Base-by-base conservation (phyloP, 163 green algal genomes). In the Trebouxiophyceae sp. region DNA sequence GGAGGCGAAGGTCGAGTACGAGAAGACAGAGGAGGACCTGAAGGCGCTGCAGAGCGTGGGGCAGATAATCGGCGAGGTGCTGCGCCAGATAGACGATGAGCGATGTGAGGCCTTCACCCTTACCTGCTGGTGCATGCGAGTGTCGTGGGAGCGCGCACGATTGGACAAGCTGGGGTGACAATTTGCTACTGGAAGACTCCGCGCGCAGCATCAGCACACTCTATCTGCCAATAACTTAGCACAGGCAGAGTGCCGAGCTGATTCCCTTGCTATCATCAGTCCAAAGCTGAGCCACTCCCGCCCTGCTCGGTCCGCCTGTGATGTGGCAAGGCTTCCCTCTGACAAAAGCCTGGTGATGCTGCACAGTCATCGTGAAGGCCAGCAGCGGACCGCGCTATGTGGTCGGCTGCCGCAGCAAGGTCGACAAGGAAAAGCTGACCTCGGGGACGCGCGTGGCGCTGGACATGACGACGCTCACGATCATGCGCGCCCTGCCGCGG, bases 41-140 rank as follows among this genome's bases (percentile, higher is more conserved):
- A 97, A 97, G 66, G 92, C 93, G 6, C 77, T 99, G 68, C 95
- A 99, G 72, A 97, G 90, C 66, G 95, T 99, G 4, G 95, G 95
- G n/a, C 95, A 99, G 72, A 98, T 99, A 60, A 98, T 99, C 33
- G 95, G 95, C 3, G 95, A 99, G 78, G 95, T 99, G 30, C 83
- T 99, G 29, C 65, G 92, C 3, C 95, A 99, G 80, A 78, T 99
- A 3, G 95, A 99, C 62, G 89, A 96, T 33, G 95, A 99, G 73
- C 79, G 93, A 69, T 98, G 91, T 96, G 67, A 89, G 91, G 57
- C 12, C 39, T 50, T n/a, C n/a, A n/a, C n/a, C n/a, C n/a, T n/a
- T n/a, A n/a, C n/a, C n/a, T n/a, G n/a, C n/a, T n/a, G n/a, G n/a
- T n/a, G n/a, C n/a, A n/a, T n/a, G n/a, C n/a, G n/a, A n/a, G n/a